These are phyloP conservation scores for Hygrocybe coccinea DNA, from an alignment of 768 basidiomycete species.

Conservation along the genomic window DNA sequence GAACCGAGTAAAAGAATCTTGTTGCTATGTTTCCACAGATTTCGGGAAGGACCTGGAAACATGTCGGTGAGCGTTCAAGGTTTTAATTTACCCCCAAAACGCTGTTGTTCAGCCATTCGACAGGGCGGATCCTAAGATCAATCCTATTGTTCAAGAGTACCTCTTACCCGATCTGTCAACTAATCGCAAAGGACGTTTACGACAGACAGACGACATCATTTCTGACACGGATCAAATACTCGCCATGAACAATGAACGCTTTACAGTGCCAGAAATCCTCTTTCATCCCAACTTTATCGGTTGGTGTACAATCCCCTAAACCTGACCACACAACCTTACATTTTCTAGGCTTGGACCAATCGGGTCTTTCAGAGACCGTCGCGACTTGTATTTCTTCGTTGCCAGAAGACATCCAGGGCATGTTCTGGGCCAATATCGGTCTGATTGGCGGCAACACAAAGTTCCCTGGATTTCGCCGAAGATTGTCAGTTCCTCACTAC, in stretches of 20 bases:
- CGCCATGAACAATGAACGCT: slow-evolving; percentile 86
- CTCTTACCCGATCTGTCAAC: slow-evolving; percentile 82
- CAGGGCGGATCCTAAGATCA: slow-evolving; percentile 53
- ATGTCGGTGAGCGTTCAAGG: slow-evolving; percentile 57
- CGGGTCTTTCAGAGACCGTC: slow-evolving; percentile 72
- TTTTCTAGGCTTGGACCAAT: slow-evolving; percentile 64
- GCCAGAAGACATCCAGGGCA: slow-evolving; percentile 76
- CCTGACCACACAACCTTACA: not conserved
- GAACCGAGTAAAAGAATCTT: slow-evolving; percentile 86
- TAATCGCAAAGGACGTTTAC: slow-evolving; percentile 56
- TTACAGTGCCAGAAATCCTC: slow-evolving; percentile 86
- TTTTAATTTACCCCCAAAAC: slow-evolving; percentile 1
- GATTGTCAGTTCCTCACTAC: slow-evolving; percentile 57
- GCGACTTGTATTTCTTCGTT: slow-evolving; percentile 71
- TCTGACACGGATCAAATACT: slow-evolving; percentile 64
- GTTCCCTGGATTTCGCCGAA: slow-evolving; percentile 64
- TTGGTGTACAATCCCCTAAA: slow-evolving; percentile 31
- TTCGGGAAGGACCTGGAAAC: slow-evolving; percentile 71
- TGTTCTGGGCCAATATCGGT: slow-evolving; percentile 96
- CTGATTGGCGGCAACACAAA: slow-evolving; percentile 80
- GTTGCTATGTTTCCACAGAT: slow-evolving; percentile 77
- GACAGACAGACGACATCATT: slow-evolving; percentile 47
- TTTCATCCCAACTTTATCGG: slow-evolving; percentile 91
- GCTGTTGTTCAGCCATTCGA: slow-evolving; percentile 18
- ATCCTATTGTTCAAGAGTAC: slow-evolving; percentile 80